A percentile compares a stretch with the other conserved stretches of the same genome.
Conservation (phyloP, 345 rosid genomes). For the Firmiana major region DNA sequence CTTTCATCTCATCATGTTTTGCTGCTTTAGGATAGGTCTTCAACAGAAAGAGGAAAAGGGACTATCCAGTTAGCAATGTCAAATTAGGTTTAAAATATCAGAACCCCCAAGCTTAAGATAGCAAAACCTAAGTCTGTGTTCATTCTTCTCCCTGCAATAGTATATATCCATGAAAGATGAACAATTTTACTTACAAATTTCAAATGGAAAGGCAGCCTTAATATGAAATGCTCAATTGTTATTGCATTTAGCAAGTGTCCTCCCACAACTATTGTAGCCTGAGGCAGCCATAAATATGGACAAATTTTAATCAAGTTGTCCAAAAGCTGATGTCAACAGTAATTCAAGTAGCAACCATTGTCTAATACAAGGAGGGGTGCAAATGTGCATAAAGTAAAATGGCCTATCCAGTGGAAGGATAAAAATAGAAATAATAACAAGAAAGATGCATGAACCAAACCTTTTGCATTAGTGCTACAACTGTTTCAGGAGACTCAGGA, state of each 20-base stretch:
- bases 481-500: slow-evolving; percentile 72
- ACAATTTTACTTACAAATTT: slow-evolving; percentile 62
- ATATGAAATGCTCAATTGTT: slow-evolving; percentile 85
- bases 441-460: slow-evolving; percentile 27
- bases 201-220: slow-evolving; percentile 87
- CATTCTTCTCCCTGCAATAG: not conserved
- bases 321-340: not conserved
- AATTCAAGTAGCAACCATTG: not conserved
- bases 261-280: slow-evolving; percentile 78
- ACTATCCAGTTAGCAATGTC: not conserved
- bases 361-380: not conserved
- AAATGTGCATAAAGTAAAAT: not conserved
- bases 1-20: slow-evolving; percentile 68
- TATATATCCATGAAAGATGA: not conserved
- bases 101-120: not conserved
- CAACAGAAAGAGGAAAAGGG: slow-evolving; percentile 9
- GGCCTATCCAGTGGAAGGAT: not conserved
- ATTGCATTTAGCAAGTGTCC: slow-evolving; percentile 73
- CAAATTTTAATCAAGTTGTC: not conserved
- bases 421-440: not conserved
- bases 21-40: slow-evolving; percentile 72
- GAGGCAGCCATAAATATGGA: slow-evolving; percentile 24
- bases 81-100: not conserved
- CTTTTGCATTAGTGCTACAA: slow-evolving; percentile 84
- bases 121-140: not conserved